Evolutionary conservation across 2,329 filamentous ascomycete species (phyloP).

Genomic region (Microdochium paspali): DNA sequence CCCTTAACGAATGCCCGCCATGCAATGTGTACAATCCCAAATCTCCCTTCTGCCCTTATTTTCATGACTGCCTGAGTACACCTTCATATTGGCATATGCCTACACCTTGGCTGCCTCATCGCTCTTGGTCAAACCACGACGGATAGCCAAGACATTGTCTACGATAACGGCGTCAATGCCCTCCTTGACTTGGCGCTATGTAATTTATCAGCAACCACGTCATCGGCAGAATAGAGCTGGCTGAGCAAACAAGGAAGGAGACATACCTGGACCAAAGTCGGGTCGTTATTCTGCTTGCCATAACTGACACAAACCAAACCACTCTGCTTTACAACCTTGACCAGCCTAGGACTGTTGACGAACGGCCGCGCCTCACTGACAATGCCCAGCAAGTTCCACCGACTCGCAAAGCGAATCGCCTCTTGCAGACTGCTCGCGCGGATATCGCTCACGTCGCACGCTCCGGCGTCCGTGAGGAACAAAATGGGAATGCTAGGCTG

Average conservation of each 20-base stretch:
- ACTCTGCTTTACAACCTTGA: constrained; percentile 88
- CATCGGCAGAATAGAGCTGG: too few species aligned
- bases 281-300: constrained; percentile 82
- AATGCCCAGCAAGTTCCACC: constrained; percentile 91
- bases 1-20: too few species aligned
- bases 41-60: too few species aligned
- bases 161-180: constrained; percentile 98
- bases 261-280: constrained; percentile 72
- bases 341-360: constrained; percentile 78
- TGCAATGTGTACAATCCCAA: too few species aligned
- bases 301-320: constrained; percentile 94
- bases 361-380: constrained; percentile 84
- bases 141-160: constrained; percentile 85
- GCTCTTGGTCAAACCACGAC: constrained; percentile 66
- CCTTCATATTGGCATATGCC: not conserved
- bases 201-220: constrained; percentile 6
- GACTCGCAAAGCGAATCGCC: constrained; percentile 84
- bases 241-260: not conserved
- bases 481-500: constrained; percentile 93
- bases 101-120: not conserved
- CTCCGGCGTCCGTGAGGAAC: constrained; percentile 86
- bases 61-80: too few species aligned
- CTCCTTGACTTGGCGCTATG: constrained; percentile 77
- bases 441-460: constrained; percentile 74
- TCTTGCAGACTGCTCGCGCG: constrained; percentile 88